Conservation (phyloP, 805 yeast genomes). For the Millerozyma acaciae region DNA sequence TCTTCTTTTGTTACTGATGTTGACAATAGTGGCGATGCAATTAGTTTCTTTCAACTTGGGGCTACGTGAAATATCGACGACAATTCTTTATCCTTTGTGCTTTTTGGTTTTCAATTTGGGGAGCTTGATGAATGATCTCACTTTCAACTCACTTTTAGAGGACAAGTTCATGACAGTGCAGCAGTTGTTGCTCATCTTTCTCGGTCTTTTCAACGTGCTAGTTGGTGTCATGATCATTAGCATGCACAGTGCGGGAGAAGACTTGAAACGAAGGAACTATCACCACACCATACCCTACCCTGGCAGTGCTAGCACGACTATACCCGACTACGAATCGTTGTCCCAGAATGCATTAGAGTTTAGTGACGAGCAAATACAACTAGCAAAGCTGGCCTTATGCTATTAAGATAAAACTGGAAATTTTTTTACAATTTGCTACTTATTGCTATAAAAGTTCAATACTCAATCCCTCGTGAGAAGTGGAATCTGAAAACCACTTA, state of each 20-base stretch:
- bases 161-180: slow-evolving; percentile 34
- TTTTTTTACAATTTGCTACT: too few relatives aligned
- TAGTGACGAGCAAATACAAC: too few relatives aligned
- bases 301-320: not conserved
- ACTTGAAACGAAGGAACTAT: slow-evolving; percentile 11
- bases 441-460: too few relatives aligned
- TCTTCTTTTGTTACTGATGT: slow-evolving; percentile 48
- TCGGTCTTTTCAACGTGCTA: slow-evolving; percentile 49
- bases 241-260: slow-evolving; percentile 38
- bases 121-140: slow-evolving; percentile 45
- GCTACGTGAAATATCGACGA: slow-evolving; percentile 63
- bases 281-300: too few relatives aligned
- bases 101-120: slow-evolving; percentile 77
- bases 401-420: too few relatives aligned
- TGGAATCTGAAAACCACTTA: slow-evolving; percentile 42
- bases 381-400: too few relatives aligned
- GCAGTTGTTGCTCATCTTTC: slow-evolving; percentile 45
- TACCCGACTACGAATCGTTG: too few relatives aligned
- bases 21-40: slow-evolving; percentile 65
- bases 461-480: too few relatives aligned
- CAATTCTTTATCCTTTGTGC: slow-evolving; percentile 77
- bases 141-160: slow-evolving; percentile 61
- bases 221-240: slow-evolving; percentile 70
- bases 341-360: slow-evolving; percentile 31
- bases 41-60: slow-evolving; percentile 73